Evolutionary conservation across 2,329 filamentous ascomycete species (phyloP), one percentile per base, ranked within the genome.

Genomic region (Fusarium tanahbumbuense): DNA sequence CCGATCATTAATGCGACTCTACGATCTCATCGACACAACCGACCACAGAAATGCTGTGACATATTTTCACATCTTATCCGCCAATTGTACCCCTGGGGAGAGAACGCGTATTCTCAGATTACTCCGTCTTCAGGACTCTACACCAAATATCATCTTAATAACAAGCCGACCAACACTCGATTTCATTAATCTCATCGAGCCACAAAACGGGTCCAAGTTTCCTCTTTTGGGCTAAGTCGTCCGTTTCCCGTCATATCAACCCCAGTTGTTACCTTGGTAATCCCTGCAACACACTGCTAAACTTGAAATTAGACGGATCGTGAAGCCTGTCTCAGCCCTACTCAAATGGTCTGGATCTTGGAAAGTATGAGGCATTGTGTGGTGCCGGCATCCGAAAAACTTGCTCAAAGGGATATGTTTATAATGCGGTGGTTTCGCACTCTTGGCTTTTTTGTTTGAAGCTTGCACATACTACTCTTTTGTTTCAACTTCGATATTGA

Each of bases 311-410:
- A 69, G 64, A 75, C 53, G 73, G 71, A 67, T 61, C 48, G 37
- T n/a, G 37, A 53, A 54, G n/a, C 45, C 16, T 70, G 73, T 73
- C 48, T 73, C 73, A 75, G 73, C 73, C 73, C 71, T 75, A 74
- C 66, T 45, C 22, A 53, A 74, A 69, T 68, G 72, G 68, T 68
- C 68, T 75, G 66, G 72, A 71, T 60, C 15, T 40, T 56, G 20
- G 12, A 28, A 42, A 22, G 52, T 53, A n/a, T 30, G 32, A 54
- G 62, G 71, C 37, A 74, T 70, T 74, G 48, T 20, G 7, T 32
- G 34, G 23, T 52, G 64, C 67, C 60, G 59, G 68, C 46, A 44
- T 30, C 53, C 47, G 41, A 44, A 10, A 42, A 42, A 30, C 22
- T 20, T 59, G 44, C 44, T 55, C 47, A 27, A 52, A 15, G 55